Evolutionary conservation across 768 basidiomycete genomes (phyloP).

Genomic region (Baorangia bicolor): DNA sequence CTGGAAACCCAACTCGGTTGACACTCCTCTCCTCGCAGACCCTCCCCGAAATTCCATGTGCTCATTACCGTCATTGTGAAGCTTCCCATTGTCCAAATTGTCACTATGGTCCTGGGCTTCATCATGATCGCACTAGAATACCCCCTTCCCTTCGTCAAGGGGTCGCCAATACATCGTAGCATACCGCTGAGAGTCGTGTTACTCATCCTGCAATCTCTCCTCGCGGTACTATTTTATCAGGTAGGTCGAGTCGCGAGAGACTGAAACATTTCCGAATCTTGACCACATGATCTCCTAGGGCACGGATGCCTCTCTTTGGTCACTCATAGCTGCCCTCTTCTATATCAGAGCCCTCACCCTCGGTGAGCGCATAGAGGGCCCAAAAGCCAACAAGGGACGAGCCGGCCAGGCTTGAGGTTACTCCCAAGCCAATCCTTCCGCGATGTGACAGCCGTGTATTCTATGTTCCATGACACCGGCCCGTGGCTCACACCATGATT

Average conservation of each 20-base stretch:
- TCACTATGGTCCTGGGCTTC: constrained; percentile 61
- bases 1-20: not conserved
- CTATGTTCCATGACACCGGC: not conserved
- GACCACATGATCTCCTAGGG: constrained; percentile 49
- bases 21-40: constrained; percentile 38
- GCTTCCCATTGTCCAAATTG: constrained; percentile 68
- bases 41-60: constrained; percentile 54
- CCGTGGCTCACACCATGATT: not conserved
- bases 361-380: constrained; percentile 69
- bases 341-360: constrained; percentile 64
- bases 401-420: constrained; percentile 51
- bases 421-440: not conserved
- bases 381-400: constrained; percentile 61
- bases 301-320: constrained; percentile 80
- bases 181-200: constrained; percentile 60
- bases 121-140: constrained; percentile 67
- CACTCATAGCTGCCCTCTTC: constrained; percentile 64
- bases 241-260: constrained; percentile 37
- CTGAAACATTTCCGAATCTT: not conserved
- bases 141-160: constrained; percentile 60
- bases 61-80: constrained; percentile 80
- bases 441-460: not conserved
- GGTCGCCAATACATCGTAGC: constrained; percentile 61
- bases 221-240: constrained; percentile 75
- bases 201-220: constrained; percentile 60